Evolutionary conservation across 345 rosid species (phyloP), one percentile per base, ranked within the genome.

Genomic region (Eucalyptus curtisii): DNA sequence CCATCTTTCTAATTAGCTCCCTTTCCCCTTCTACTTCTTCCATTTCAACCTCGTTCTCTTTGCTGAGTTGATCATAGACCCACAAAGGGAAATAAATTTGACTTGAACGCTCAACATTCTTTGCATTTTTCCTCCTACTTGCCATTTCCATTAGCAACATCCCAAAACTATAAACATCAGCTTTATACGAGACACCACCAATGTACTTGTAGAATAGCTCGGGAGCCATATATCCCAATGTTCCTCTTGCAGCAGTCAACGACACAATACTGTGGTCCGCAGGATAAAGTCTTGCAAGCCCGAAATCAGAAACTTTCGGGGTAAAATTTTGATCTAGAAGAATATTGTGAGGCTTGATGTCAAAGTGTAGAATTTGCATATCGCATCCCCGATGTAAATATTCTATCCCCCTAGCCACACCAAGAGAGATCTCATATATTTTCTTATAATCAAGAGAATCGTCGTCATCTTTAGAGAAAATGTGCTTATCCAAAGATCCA

Each of bases 261-360:
- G 47, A 1, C 27, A 76, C 47, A 4, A 76, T 40, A 13, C 3
- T 6, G 3, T 40, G 47, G 30, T 76, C 15, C 1, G 2, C 0
- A 12, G 82, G 84, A 20, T 10, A 76, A 76, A 76, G 84, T 20
- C 30, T 76, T 40, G 84, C 84, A 76, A 76, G 84, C 15, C 84
- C 30, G 1, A 76, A 76, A 12, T 76, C 84, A 10, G 84, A 76
- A 76, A 76, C 84, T 76, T 76, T 76, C 0, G 47, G 30, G 12
- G 30, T 76, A 42, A 76, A 76, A 20, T 76, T 3, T 76, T 40
- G 8, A 76, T 76, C 84, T 76, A 76, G 16, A 76, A 40, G 47
- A 76, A 76, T 76, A 20, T 76, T 76, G 47, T 76, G 84, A 76
- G 84, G 30, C 84, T 76, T 76, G 84, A 76, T 76, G 5, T 76